Percentiles rank a stretch among this genome's conserved stretches.
Conservation (phyloP, 257 asterid genomes). For the Ilex aquifolium region DNA sequence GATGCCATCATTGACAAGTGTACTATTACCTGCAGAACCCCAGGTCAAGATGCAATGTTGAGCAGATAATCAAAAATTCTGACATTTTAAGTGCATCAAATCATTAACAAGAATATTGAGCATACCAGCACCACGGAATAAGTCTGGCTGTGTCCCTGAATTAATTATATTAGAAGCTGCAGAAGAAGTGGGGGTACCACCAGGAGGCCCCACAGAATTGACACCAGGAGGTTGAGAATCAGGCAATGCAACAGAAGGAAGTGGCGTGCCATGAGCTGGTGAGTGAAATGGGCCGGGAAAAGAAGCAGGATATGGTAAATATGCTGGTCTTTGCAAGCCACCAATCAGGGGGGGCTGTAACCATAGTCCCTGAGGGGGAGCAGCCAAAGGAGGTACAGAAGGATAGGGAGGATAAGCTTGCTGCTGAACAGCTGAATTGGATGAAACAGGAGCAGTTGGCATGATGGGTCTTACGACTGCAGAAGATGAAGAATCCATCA, state of each 20-base stretch:
- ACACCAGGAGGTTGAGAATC: constrained; percentile 89
- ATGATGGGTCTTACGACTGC: constrained; percentile 31
- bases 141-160: constrained; percentile 42
- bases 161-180: constrained; percentile 27
- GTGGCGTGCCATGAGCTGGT: constrained; percentile 38
- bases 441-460: constrained; percentile 36
- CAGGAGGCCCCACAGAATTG: constrained; percentile 38
- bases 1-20: constrained; percentile 30
- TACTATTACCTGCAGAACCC: constrained; percentile 35
- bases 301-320: constrained; percentile 56
- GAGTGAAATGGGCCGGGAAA: constrained; percentile 54
- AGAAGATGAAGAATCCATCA: constrained; percentile 33
- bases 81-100: background rate
- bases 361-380: constrained; percentile 71
- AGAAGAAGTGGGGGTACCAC: constrained; percentile 33
- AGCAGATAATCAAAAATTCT: background rate
- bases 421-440: constrained; percentile 54
- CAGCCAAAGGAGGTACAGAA: constrained; percentile 46
- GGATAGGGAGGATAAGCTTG: constrained; percentile 47
- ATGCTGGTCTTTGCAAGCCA: constrained; percentile 63
- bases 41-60: constrained; percentile 1
- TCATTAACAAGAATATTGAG: constrained; percentile 16
- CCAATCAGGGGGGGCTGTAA: constrained; percentile 64
- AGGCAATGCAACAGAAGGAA: constrained; percentile 42
- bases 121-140: constrained; percentile 73